Base-by-base conservation (phyloP, 2,329 filamentous ascomycete species). In the Pestalotiopsis fici region DNA sequence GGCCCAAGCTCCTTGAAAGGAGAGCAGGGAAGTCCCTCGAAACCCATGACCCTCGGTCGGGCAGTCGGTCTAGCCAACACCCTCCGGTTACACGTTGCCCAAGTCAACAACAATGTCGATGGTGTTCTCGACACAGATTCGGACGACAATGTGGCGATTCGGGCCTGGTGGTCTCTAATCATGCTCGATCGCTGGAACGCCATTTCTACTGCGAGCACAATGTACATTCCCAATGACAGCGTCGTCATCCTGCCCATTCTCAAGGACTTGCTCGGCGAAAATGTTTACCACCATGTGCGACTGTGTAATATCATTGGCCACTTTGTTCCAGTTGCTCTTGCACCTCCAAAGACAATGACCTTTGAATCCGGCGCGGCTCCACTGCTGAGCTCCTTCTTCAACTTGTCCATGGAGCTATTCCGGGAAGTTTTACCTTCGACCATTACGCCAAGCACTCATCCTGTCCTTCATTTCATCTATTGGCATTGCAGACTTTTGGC, bases 161-260 rank as follows among this genome's bases (percentile, higher is more conserved):
- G 90, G 56, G 86, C 90, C 21, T 94, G 91, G 91, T 93, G 90
- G 89, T 87, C 88, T 15, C 80, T 94, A 39, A 86, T 93, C 59
- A 85, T 91, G 69, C 85, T 94, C 70, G 91, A 94, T 73, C 86
- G 91, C 18, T 94, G 90, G 90, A 88, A 93, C 74, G 89, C 91
- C 3, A 85, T 89, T n/a, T 89, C 88, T 25, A 90, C 87, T 4
- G 88, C 87, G 13, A 88, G 85, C 69, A 88, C 90, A 3, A 73
- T 88, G 13, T 83, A 90, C 67, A 88, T 94, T 67, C 87, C 87
- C 1, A 87, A 91, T 71, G 85, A 87, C 68, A 88, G 84, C 64
- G 84, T 90, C 6, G 85, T 91, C 15, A 79, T 91, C 27, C 81
- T 87, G 5, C 84, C 86, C 0, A 88, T 88, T 59, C 84, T 94